Conservation (phyloP, 2,329 filamentous ascomycete genomes). For the Pyrenochaeta sp. region DNA sequence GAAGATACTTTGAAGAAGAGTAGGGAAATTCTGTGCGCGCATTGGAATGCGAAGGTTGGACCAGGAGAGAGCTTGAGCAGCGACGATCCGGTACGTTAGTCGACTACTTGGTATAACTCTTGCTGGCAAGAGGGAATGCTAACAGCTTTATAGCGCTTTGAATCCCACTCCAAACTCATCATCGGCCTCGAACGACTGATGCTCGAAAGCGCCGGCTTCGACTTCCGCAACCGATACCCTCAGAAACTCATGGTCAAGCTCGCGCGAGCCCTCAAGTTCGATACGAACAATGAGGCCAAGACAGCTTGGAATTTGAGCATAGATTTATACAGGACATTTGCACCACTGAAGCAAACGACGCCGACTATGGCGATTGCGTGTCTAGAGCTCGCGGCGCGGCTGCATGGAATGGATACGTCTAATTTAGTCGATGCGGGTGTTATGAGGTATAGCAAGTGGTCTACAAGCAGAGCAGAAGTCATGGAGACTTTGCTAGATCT, state of each 20-base stretch:
- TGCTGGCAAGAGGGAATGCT: conserved; percentile 1
- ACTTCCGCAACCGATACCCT: conserved; percentile 89
- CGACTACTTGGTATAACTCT: background rate
- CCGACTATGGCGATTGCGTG: conserved; percentile 85
- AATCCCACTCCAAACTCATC: conserved; percentile 78
- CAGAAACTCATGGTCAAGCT: conserved; percentile 87
- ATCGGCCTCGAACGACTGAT: conserved; percentile 92
- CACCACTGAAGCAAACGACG: conserved; percentile 87
- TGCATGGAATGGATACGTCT: conserved; percentile 67
- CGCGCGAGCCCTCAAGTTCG: conserved; percentile 66
- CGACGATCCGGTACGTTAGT: conserved; percentile 76
- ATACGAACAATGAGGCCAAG: conserved; percentile 65
- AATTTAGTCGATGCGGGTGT: conserved; percentile 55
- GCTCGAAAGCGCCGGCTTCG: conserved; percentile 90
- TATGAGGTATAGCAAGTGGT: conserved; percentile 57
- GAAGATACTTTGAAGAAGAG: conserved; percentile 99
- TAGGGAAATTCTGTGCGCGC: conserved; percentile 87
- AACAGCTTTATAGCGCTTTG: conserved; percentile 72
- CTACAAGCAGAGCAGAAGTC: conserved; percentile 55
- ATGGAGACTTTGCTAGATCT: conserved; percentile 86
- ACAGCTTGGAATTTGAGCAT: conserved; percentile 83
- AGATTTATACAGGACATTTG: conserved; percentile 92
- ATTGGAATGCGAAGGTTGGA: conserved; percentile 81
- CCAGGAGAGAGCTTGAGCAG: conserved; percentile 73
- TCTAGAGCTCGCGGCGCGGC: conserved; percentile 78